phyloP scores from a whole-genome alignment of 495 filamentous ascomycete species.

The Letharia lupina region DNA sequence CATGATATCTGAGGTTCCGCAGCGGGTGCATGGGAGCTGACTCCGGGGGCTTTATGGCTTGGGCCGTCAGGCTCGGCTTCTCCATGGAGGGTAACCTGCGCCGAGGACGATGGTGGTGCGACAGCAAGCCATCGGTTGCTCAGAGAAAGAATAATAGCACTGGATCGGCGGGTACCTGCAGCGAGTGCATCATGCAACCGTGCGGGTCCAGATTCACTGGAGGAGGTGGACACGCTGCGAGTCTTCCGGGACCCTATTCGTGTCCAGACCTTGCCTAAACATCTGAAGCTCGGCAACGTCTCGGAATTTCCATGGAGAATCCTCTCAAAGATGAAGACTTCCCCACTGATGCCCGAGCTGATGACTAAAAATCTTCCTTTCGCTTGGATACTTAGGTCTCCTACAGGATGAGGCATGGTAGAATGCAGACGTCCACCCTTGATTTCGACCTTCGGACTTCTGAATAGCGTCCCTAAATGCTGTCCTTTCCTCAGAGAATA shows the following conservation, averaged over 20 bases:
- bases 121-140: slow-evolving; percentile 78
- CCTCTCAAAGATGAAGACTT: slow-evolving; percentile 64
- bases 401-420: slow-evolving; percentile 54
- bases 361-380: slow-evolving; percentile 60
- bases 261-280: slow-evolving; percentile 81
- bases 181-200: slow-evolving; percentile 38
- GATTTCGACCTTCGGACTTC: slow-evolving; percentile 32
- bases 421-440: slow-evolving; percentile 28
- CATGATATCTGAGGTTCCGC: slow-evolving; percentile 67
- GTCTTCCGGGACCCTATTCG: slow-evolving; percentile 52
- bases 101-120: slow-evolving; percentile 65
- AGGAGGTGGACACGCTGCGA: slow-evolving; percentile 45
- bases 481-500: slow-evolving; percentile 66
- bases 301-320: slow-evolving; percentile 26
- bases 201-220: slow-evolving; percentile 46
- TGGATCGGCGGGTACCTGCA: slow-evolving; percentile 39
- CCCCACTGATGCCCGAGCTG: slow-evolving; percentile 72
- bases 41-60: slow-evolving; percentile 49
- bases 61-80: slow-evolving; percentile 36
- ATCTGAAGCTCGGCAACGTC: slow-evolving; percentile 43
- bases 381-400: slow-evolving; percentile 60
- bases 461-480: slow-evolving; percentile 60
- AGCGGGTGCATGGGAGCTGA: slow-evolving; percentile 63
- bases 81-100: slow-evolving; percentile 59
- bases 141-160: slow-evolving; percentile 59